phyloP scores from a whole-genome alignment of 768 basidiomycete species.

The Daedaleopsis sinensis region DNA sequence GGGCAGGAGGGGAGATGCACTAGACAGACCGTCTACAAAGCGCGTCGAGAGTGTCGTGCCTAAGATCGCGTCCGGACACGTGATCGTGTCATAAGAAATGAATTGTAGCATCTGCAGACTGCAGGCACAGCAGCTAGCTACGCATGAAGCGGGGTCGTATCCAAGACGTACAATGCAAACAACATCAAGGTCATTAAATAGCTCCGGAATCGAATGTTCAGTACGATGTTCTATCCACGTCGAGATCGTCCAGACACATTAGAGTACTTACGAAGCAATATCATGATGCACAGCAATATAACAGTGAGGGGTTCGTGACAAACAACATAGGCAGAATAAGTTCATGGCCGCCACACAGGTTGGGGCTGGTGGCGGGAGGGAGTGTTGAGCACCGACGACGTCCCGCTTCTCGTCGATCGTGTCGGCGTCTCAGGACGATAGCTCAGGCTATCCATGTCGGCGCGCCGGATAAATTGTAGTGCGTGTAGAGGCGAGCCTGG shows the following conservation, averaged over 20 bases:
- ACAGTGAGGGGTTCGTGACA: not conserved
- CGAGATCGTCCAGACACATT: conserved; percentile 11
- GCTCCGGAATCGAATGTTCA: conserved; percentile 1
- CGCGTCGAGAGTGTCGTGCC: not conserved
- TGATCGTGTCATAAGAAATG: not conserved
- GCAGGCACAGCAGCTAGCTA: not conserved
- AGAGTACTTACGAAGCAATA: conserved; percentile 1
- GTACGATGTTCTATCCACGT: conserved; percentile 15
- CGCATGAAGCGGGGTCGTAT: not conserved
- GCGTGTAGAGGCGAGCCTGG: conserved; percentile 66
- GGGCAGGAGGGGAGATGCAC: not conserved
- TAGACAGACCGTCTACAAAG: not conserved
- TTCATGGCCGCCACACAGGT: conserved; percentile 66
- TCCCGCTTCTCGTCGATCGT: conserved; percentile 50
- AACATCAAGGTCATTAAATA: conserved; percentile 25
- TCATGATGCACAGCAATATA: conserved; percentile 13
- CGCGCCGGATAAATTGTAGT: conserved; percentile 84
- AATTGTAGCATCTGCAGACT: not conserved
- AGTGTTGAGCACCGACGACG: conserved; percentile 42
- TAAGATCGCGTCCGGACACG: not conserved
- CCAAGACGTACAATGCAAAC: conserved; percentile 16
- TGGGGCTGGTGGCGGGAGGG: conserved; percentile 44
- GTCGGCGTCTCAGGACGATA: conserved; percentile 69
- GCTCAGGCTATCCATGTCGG: conserved; percentile 57
- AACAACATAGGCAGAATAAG: conserved; percentile 2